phyloP scores from a whole-genome alignment of 2,329 filamentous ascomycete species.

The Colletotrichum zoysiae region DNA sequence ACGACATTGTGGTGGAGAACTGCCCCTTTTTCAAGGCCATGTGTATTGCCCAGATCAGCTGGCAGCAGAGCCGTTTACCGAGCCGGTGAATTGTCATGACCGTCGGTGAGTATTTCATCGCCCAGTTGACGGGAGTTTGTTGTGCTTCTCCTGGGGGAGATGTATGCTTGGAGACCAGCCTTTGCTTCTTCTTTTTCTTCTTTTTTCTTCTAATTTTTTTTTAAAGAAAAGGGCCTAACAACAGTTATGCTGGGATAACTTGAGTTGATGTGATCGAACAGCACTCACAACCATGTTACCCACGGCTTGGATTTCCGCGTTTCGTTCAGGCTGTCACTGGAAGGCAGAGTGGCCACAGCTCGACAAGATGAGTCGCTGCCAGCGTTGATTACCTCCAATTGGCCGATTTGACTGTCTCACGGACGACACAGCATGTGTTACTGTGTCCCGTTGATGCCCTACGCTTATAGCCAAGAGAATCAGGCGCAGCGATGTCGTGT shows the following conservation, averaged over 20 bases:
- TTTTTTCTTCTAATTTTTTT: too few species aligned
- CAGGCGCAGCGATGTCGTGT: background rate
- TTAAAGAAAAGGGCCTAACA: too few species aligned
- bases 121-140: background rate
- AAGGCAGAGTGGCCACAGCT: background rate
- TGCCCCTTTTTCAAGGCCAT: slow-evolving; percentile 13
- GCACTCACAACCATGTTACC: background rate
- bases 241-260: background rate
- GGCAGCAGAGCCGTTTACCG: slow-evolving; percentile 2
- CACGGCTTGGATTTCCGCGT: background rate
- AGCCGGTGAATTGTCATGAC: slow-evolving; percentile 29
- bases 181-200: too few species aligned
- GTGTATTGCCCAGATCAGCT: background rate
- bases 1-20: slow-evolving; percentile 35
- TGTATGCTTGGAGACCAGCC: too few species aligned
- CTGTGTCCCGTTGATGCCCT: background rate
- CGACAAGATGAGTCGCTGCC: background rate
- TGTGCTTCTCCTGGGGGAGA: background rate
- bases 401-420: background rate
- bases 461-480: background rate
- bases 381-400: background rate
- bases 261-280: background rate
- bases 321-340: background rate
- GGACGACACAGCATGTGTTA: background rate
- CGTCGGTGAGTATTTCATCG: slow-evolving; percentile 21